These are phyloP conservation scores for Phytophthora quininea DNA, from an alignment of 352 stramenopile species.

Conservation along the genomic window DNA sequence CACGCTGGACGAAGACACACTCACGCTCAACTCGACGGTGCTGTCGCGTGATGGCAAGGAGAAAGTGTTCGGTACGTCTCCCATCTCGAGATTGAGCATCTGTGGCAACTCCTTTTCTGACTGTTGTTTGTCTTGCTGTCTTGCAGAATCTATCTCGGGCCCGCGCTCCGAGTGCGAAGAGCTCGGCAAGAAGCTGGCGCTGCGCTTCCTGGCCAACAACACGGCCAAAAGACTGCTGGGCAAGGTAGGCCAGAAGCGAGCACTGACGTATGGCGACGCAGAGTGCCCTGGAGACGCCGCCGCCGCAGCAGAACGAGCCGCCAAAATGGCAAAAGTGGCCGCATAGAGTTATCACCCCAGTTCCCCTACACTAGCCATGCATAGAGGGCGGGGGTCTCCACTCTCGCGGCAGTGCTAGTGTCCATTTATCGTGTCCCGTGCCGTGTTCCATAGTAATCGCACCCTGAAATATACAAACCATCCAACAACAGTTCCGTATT, in stretches of 20 bases:
- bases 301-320: conserved; percentile 45
- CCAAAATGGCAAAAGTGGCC: conserved; percentile 29
- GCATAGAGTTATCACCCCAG: conserved; percentile 18
- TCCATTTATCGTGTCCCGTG: background rate
- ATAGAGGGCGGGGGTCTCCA: conserved; percentile 14
- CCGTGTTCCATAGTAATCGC: background rate
- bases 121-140: background rate
- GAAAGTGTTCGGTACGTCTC: conserved; percentile 47
- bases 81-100: background rate
- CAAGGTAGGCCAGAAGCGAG: conserved; percentile 72
- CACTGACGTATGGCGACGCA: conserved; percentile 75
- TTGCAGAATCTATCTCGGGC: conserved; percentile 54
- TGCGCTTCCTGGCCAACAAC: conserved; percentile 63
- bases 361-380: background rate
- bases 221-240: conserved; percentile 60
- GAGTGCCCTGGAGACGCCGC: conserved; percentile 76
- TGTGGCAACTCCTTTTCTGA: conserved; percentile 1
- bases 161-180: conserved; percentile 60
- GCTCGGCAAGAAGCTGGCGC: conserved; percentile 68
- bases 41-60: conserved; percentile 78
- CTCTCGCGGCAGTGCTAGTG: background rate
- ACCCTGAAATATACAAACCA: too few relatives aligned
- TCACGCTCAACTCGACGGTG: conserved; percentile 75
- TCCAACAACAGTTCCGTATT: too few relatives aligned
- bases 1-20: conserved; percentile 59